Evolutionary conservation across 2,329 filamentous ascomycete genomes (phyloP).

Genomic region (Hypoxylon sp.): DNA sequence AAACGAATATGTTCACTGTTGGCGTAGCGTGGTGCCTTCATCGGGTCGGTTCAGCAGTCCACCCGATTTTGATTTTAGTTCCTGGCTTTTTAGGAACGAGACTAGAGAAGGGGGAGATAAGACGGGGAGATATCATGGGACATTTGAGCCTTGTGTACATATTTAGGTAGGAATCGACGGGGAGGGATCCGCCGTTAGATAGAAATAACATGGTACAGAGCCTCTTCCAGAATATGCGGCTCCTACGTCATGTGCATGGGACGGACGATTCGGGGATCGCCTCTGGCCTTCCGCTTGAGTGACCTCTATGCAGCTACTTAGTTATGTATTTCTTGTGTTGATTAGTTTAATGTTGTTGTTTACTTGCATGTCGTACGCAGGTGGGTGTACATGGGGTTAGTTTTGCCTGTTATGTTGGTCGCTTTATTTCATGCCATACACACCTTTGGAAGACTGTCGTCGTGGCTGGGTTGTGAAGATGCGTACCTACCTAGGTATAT

Average conservation of each 20-base stretch:
- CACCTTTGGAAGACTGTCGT: too few species aligned
- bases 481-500: too few species aligned
- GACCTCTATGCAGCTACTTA: background rate
- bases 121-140: background rate
- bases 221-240: slow-evolving; percentile 27
- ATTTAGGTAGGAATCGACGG: slow-evolving; percentile 4
- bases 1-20: slow-evolving; percentile 23
- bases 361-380: too few species aligned
- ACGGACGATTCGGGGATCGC: background rate
- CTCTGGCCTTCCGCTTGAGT: background rate
- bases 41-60: slow-evolving; percentile 8
- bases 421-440: too few species aligned
- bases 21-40: slow-evolving; percentile 1
- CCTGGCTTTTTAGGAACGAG: slow-evolving; percentile 1
- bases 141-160: background rate
- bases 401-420: background rate
- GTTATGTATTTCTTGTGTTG: too few species aligned
- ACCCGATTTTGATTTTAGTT: background rate
- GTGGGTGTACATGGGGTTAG: background rate
- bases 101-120: background rate
- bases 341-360: too few species aligned
- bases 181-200: slow-evolving; percentile 16
- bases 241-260: slow-evolving; percentile 10
- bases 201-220: slow-evolving; percentile 17
- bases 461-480: too few species aligned